A percentile compares a stretch with the other conserved stretches of the same genome.
Conservation (phyloP, 352 stramenopile genomes). For the Salisapilia sapeloensis region DNA sequence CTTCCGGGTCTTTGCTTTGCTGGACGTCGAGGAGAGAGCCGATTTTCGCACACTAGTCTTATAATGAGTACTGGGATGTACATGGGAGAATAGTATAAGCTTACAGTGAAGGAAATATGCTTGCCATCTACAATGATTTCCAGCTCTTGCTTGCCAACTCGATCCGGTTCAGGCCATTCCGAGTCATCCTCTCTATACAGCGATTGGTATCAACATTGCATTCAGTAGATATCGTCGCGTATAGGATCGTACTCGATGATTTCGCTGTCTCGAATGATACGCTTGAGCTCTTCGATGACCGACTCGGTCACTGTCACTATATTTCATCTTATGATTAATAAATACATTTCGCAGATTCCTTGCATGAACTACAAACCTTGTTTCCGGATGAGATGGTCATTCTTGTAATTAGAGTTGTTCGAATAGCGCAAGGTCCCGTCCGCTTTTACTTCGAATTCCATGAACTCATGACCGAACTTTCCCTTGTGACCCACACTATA, state of each 20-base stretch:
- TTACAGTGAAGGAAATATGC: slow-evolving; percentile 94
- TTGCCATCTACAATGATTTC: slow-evolving; percentile 91
- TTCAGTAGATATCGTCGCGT: background rate
- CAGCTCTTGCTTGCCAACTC: slow-evolving; percentile 88
- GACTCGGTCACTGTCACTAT: slow-evolving; percentile 80
- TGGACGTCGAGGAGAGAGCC: slow-evolving; percentile 89
- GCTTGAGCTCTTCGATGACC: slow-evolving; percentile 89
- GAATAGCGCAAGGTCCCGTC: slow-evolving; percentile 89
- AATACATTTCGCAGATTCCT: background rate
- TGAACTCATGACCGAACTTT: slow-evolving; percentile 94
- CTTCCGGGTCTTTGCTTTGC: slow-evolving; percentile 91
- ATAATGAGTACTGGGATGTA: background rate
- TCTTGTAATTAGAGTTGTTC: slow-evolving; percentile 98
- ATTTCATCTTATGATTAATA: background rate
- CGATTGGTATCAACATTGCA: too few species aligned
- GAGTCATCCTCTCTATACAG: slow-evolving; percentile 82
- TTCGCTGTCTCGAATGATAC: slow-evolving; percentile 85
- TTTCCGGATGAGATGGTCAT: slow-evolving; percentile 95
- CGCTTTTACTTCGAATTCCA: slow-evolving; percentile 93
- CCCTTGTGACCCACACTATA: slow-evolving; percentile 88
- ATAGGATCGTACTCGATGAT: slow-evolving; percentile 68
- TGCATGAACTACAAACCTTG: slow-evolving; percentile 41
- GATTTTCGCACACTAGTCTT: slow-evolving; percentile 86
- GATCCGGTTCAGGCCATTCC: slow-evolving; percentile 90
- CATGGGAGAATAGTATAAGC: slow-evolving; percentile 1